Conservation (phyloP, 768 basidiomycete genomes). For the Suillus subaureus region DNA sequence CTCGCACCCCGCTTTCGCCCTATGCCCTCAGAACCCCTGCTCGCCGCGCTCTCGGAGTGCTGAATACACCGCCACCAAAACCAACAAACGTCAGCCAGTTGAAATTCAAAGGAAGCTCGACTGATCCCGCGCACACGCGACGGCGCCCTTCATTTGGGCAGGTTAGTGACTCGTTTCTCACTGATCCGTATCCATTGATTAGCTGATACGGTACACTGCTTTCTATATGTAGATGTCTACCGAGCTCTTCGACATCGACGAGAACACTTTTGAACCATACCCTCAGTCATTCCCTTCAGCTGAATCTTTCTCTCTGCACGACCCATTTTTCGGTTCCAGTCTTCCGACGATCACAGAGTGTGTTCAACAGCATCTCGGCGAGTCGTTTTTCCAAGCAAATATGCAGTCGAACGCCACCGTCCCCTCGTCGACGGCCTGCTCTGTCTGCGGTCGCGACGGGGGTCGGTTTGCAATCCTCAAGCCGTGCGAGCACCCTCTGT, state of each 20-base stretch:
- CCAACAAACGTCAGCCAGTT: constrained; percentile 53
- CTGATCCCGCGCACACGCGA: constrained; percentile 64
- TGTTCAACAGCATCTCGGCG: constrained; percentile 25
- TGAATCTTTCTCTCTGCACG: constrained; percentile 41
- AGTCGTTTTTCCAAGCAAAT: constrained; percentile 19
- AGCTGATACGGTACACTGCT: constrained; percentile 19
- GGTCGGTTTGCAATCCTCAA: constrained; percentile 63
- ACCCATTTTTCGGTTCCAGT: constrained; percentile 42
- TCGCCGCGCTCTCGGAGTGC: constrained; percentile 38
- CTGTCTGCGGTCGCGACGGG: constrained; percentile 59
- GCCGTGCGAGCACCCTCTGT: constrained; percentile 77
- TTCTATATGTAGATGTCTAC: constrained; percentile 41
- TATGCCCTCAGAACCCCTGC: constrained; percentile 32
- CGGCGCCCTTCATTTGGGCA: constrained; percentile 43
- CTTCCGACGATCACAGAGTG: constrained; percentile 37
- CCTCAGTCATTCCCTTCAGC: constrained; percentile 39
- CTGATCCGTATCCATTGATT: constrained; percentile 14
- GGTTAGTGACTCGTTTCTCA: constrained; percentile 31
- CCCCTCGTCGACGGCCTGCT: constrained; percentile 44
- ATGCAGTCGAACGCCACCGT: constrained; percentile 22
- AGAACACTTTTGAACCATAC: constrained; percentile 62
- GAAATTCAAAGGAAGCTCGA: constrained; percentile 69
- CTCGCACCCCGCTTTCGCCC: constrained; percentile 29
- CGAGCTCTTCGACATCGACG: constrained; percentile 76
- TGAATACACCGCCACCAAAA: constrained; percentile 70